phyloP scores from a whole-genome alignment of 2,329 filamentous ascomycete genomes.

The Trichoderma pleuroti region DNA sequence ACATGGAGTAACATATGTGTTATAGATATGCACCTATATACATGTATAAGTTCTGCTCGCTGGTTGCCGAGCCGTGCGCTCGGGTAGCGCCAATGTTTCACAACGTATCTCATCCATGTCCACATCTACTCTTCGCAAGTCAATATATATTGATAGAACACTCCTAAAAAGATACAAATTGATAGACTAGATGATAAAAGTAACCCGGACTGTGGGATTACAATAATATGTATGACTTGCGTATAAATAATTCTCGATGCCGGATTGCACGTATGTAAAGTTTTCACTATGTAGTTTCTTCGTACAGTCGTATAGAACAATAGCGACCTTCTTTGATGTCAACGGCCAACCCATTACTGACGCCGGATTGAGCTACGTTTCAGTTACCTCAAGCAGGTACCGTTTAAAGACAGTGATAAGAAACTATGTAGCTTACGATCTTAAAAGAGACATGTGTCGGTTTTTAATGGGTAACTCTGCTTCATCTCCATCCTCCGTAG shows the following conservation, averaged over 20 bases:
- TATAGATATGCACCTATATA: not conserved
- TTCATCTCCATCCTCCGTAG: not conserved
- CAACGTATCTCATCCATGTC: not conserved
- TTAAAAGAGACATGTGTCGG: not conserved
- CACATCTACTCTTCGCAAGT: not conserved
- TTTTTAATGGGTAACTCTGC: not conserved
- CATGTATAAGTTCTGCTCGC: not conserved
- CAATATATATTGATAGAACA: not conserved
- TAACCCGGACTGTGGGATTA: not conserved
- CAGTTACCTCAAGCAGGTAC: not conserved
- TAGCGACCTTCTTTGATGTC: not conserved
- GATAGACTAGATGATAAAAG: not conserved
- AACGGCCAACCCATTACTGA: not conserved
- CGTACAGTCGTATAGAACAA: not conserved
- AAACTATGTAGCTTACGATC: not conserved
- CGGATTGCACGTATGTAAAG: not conserved
- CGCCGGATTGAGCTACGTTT: not conserved
- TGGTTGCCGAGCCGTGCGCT: not conserved
- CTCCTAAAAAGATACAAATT: not conserved
- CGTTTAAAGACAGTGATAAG: not conserved
- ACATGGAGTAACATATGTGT: not conserved
- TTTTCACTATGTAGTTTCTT: not conserved
- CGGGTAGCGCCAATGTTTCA: not conserved
- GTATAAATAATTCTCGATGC: not conserved
- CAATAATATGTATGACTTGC: no score